A percentile compares a stretch with the other conserved stretches of the same genome.
These are phyloP conservation scores for Collybiopsis confluens DNA, from an alignment of 768 basidiomycete genomes.

Conservation along the genomic window DNA sequence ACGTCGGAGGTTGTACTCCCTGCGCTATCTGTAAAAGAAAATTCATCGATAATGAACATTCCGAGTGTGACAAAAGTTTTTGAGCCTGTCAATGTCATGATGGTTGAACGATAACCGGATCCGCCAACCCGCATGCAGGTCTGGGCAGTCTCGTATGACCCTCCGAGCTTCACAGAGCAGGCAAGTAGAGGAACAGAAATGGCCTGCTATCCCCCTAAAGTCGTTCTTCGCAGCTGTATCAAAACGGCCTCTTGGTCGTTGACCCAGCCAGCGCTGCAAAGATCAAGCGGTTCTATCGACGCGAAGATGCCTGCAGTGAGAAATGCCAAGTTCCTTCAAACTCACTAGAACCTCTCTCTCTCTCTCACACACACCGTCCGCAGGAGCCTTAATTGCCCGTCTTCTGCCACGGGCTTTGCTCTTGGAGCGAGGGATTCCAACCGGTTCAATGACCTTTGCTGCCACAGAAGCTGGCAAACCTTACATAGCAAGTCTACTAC, in stretches of 20 bases:
- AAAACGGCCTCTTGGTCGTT: constrained; percentile 51
- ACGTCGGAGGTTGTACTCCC: constrained; percentile 54
- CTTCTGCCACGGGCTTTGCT: constrained; percentile 66
- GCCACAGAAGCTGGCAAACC: constrained; percentile 69
- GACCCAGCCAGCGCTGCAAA: constrained; percentile 52
- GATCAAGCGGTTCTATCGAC: constrained; percentile 63
- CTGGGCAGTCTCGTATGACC: constrained; percentile 40
- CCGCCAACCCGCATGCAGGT: constrained; percentile 34
- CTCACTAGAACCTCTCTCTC: neutral
- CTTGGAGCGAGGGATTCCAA: constrained; percentile 49
- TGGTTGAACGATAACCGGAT: constrained; percentile 1
- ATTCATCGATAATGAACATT: constrained; percentile 88
- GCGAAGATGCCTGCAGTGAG: constrained; percentile 75
- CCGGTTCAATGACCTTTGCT: constrained; percentile 45
- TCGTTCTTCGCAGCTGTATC: constrained; percentile 49
- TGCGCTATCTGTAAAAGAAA: constrained; percentile 54
- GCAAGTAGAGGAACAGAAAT: constrained; percentile 3
- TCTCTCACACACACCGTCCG: neutral
- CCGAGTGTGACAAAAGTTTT: constrained; percentile 65
- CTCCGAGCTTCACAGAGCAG: constrained; percentile 31
- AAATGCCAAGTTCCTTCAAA: no score
- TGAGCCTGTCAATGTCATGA: constrained; percentile 8
- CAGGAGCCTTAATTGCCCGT: constrained; percentile 77
- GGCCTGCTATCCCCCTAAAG: neutral
- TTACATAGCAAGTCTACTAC: constrained; percentile 68